phyloP scores from a whole-genome alignment of 805 yeast genomes.

The Ogataea paraovalis region DNA sequence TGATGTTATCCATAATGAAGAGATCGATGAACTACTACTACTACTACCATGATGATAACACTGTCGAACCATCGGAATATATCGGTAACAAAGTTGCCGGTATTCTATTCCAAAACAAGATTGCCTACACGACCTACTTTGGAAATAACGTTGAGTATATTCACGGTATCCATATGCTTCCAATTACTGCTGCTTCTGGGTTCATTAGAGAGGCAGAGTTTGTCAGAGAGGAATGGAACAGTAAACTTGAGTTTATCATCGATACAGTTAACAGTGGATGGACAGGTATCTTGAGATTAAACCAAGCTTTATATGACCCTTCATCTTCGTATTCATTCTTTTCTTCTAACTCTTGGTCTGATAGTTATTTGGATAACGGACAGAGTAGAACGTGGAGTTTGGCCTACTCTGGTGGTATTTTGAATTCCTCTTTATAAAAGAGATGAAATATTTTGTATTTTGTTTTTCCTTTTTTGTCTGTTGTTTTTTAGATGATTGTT shows the following conservation, averaged over 20 bases:
- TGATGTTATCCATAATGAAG: slow-evolving; percentile 58
- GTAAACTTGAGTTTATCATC: slow-evolving; percentile 41
- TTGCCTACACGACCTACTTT: slow-evolving; percentile 71
- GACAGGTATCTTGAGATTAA: slow-evolving; percentile 69
- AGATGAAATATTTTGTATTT: slow-evolving; percentile 16
- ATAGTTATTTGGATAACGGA: slow-evolving; percentile 69
- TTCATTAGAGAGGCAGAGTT: slow-evolving; percentile 51
- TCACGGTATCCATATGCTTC: slow-evolving; percentile 77
- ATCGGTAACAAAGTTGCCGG: slow-evolving; percentile 68
- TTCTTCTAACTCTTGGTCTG: slow-evolving; percentile 44
- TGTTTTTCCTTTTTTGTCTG: neutral
- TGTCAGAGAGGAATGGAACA: slow-evolving; percentile 62
- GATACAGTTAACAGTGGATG: slow-evolving; percentile 59
- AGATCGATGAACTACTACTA: slow-evolving; percentile 54
- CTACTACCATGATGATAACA: slow-evolving; percentile 50
- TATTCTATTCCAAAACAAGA: slow-evolving; percentile 66
- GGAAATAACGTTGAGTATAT: slow-evolving; percentile 70
- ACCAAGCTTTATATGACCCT: slow-evolving; percentile 74
- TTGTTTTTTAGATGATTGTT: neutral
- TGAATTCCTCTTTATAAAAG: slow-evolving; percentile 23
- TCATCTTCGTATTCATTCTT: slow-evolving; percentile 58
- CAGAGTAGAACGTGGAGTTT: slow-evolving; percentile 86
- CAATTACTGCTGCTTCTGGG: slow-evolving; percentile 65
- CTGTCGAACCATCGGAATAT: slow-evolving; percentile 51
- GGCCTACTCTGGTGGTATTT: slow-evolving; percentile 58